phyloP scores from a whole-genome alignment of 2,329 filamentous ascomycete species.

The Alternaria sp. region DNA sequence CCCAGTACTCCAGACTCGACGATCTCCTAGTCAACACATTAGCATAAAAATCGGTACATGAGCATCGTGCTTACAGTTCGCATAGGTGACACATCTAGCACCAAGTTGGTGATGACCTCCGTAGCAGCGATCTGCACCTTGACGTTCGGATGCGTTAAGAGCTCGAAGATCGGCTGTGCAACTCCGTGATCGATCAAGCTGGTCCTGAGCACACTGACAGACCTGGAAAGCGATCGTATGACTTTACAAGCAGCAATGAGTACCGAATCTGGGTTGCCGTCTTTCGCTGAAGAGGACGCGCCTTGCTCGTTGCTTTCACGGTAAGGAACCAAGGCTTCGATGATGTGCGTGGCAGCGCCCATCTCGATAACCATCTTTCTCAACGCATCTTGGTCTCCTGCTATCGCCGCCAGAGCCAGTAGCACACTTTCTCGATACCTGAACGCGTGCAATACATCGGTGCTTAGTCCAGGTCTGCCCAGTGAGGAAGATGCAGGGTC shows the following conservation, averaged over 20 bases:
- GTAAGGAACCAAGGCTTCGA: slow-evolving; percentile 77
- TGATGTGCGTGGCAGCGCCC: slow-evolving; percentile 80
- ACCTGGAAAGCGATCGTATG: slow-evolving; percentile 81
- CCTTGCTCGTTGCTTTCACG: slow-evolving; percentile 47
- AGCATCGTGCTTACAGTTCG: slow-evolving; percentile 69
- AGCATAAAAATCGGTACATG: neutral
- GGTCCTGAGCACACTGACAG: slow-evolving; percentile 82
- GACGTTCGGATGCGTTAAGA: slow-evolving; percentile 76
- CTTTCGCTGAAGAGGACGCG: slow-evolving; percentile 51
- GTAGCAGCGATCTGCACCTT: slow-evolving; percentile 88
- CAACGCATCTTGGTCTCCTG: slow-evolving; percentile 81
- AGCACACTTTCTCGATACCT: slow-evolving; percentile 77
- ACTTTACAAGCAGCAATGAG: slow-evolving; percentile 85
- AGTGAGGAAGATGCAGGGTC: slow-evolving; percentile 43
- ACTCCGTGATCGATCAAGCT: slow-evolving; percentile 86
- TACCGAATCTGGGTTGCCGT: slow-evolving; percentile 80
- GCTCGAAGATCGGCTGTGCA: slow-evolving; percentile 74
- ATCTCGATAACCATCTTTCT: slow-evolving; percentile 82
- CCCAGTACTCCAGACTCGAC: slow-evolving; percentile 76
- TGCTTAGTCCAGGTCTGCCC: slow-evolving; percentile 45
- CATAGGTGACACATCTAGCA: slow-evolving; percentile 90
- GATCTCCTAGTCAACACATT: slow-evolving; percentile 59
- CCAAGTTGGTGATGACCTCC: slow-evolving; percentile 81
- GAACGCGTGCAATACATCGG: slow-evolving; percentile 71
- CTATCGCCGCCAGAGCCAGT: slow-evolving; percentile 80